Percentiles rank a stretch among this genome's conserved stretches.
phyloP scores from a whole-genome alignment of 2,329 filamentous ascomycete genomes.

The Aspergillus sclerotialis region DNA sequence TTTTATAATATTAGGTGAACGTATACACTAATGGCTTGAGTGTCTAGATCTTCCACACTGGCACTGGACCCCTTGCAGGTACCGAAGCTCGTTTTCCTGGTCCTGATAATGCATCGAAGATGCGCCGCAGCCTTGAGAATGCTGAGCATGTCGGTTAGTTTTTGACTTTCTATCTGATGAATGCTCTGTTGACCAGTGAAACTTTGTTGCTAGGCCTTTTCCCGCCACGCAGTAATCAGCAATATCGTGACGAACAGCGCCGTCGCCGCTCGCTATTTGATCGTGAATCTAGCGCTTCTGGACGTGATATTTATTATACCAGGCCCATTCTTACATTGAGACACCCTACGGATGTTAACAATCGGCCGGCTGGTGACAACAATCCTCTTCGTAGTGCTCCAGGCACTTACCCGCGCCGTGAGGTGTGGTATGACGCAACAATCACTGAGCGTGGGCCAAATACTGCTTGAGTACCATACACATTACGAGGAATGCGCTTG shows the following conservation, averaged over 20 bases:
- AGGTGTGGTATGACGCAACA: constrained; percentile 15
- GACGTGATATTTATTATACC: constrained; percentile 52
- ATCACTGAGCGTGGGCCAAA: constrained; percentile 12
- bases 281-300: constrained; percentile 67
- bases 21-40: too few relatives aligned
- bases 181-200: neutral
- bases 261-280: constrained; percentile 73
- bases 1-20: constrained; percentile 4
- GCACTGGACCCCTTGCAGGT: constrained; percentile 50
- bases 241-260: constrained; percentile 67
- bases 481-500: too few relatives aligned
- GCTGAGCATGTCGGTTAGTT: constrained; percentile 71
- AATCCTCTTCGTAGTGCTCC: constrained; percentile 16
- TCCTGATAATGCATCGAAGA: constrained; percentile 79
- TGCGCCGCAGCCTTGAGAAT: constrained; percentile 80
- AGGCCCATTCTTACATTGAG: too few relatives aligned
- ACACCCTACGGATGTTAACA: constrained; percentile 14
- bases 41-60: constrained; percentile 48
- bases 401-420: constrained; percentile 18
- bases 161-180: constrained; percentile 1
- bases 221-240: constrained; percentile 68
- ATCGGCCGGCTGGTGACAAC: constrained; percentile 10
- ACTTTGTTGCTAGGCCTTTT: constrained; percentile 47
- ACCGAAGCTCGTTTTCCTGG: constrained; percentile 68
- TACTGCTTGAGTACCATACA: constrained; percentile 12